Base-by-base conservation (phyloP, 345 rosid genomes). In the Abelmoschus esculentus region DNA sequence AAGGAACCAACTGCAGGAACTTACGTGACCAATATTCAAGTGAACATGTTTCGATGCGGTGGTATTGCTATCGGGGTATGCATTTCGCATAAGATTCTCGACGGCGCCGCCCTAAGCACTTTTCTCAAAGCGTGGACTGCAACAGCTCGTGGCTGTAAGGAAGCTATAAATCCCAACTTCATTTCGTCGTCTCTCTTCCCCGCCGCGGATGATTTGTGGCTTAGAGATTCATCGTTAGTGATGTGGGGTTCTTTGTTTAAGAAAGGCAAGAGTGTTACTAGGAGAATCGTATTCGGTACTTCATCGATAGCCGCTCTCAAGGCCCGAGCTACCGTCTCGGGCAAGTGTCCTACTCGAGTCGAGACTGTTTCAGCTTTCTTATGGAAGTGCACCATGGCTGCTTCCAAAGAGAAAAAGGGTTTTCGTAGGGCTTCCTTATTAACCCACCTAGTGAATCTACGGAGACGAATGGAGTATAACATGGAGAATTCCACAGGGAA, bases 51-150 rank as follows among this genome's bases (percentile, higher is more conserved):
- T 32, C 32, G 77, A 0, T 80, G 84, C 5, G 81, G 89, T 0
- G 80, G 84, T 1, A 67, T 83, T 1, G 82, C 78, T 11, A 76
- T 83, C 6, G 82, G 83, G n/a, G 0, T 76, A 10, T 81, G 84
- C 67, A 53, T 79, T 42, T 74, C 82, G 15, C 89, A 85, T 72
- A 75, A 69, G 59, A 64, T 81, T 69, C 70, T 75, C 2, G 87
- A 83, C 28, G 86, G 82, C 1, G 77, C 67, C 0, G 72, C 78
- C 1, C 18, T 73, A 0, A 19, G 75, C 17, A 73, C 75, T 22
- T 81, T 85, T 80, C 53, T 80, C 57, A 69, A 69, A 49, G 77
- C 74, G 0, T 81, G 89, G 89, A 53, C 75, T 1, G 28, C 75
- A 6, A 57, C 67, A 0, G 71, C 78, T 9, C 61, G 40, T 1